phyloP scores from a whole-genome alignment of 116 monocot species.

The Zostera marina region DNA sequence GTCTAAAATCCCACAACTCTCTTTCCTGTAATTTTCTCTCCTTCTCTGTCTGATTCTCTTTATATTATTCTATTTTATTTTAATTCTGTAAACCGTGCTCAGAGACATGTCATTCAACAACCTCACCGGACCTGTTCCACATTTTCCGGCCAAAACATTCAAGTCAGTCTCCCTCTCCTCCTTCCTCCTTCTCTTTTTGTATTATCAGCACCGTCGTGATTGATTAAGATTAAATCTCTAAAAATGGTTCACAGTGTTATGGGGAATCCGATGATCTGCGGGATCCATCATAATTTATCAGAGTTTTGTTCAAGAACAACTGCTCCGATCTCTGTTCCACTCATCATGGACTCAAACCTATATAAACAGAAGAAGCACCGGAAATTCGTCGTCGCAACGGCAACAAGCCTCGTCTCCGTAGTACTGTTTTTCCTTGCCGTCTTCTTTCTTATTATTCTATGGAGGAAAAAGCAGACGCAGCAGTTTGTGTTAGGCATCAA shows the following conservation, averaged over 20 bases:
- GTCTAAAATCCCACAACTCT: conserved; percentile 58
- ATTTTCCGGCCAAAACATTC: conserved; percentile 76
- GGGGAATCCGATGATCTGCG: conserved; percentile 89
- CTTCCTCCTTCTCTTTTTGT: background rate
- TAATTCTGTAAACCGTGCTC: background rate
- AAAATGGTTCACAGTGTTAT: conserved; percentile 30
- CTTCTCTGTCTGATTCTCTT: background rate
- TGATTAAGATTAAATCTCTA: background rate
- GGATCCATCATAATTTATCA: conserved; percentile 13
- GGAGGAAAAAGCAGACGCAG: conserved; percentile 35
- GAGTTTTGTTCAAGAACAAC: conserved; percentile 43
- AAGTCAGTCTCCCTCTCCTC: conserved; percentile 25
- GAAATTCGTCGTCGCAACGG: conserved; percentile 59
- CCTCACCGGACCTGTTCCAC: conserved; percentile 70
- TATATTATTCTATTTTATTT: background rate
- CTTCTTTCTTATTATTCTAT: conserved; percentile 31
- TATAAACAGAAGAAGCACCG: conserved; percentile 31
- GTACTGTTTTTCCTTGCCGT: conserved; percentile 21
- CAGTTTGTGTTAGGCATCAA: conserved; percentile 36
- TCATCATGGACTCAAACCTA: conserved; percentile 31
- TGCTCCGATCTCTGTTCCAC: conserved; percentile 15
- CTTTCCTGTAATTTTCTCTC: conserved; percentile 45
- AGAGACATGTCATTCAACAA: conserved; percentile 97
- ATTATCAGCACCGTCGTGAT: background rate
- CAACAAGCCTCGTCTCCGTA: conserved; percentile 38